Percentiles rank a stretch among this genome's conserved stretches.
These are phyloP conservation scores for Niebla homalea DNA, from an alignment of 495 filamentous ascomycete species.

Conservation along the genomic window DNA sequence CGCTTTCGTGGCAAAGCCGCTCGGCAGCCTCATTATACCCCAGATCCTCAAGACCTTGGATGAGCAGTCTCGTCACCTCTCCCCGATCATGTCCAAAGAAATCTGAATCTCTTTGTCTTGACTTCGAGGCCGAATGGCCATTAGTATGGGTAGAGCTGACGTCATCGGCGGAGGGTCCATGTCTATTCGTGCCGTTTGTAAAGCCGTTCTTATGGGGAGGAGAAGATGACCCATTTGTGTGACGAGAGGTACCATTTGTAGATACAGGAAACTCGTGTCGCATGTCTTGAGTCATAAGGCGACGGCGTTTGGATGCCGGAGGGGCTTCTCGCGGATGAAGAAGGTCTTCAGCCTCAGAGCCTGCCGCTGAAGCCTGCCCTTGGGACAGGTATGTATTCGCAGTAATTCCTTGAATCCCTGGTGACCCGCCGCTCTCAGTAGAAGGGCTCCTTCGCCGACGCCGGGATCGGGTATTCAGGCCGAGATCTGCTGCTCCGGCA, in stretches of 20 bases:
- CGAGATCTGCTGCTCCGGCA: background rate
- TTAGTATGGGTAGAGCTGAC: constrained; percentile 29
- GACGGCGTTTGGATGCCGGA: constrained; percentile 46
- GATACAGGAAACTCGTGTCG: constrained; percentile 40
- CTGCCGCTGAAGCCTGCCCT: background rate
- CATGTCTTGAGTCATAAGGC: constrained; percentile 43
- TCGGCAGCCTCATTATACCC: constrained; percentile 70
- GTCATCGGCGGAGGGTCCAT: constrained; percentile 29
- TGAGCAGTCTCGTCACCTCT: constrained; percentile 84
- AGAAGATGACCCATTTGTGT: constrained; percentile 32
- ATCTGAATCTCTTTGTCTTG: constrained; percentile 23
- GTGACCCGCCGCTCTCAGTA: background rate
- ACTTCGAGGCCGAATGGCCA: constrained; percentile 28
- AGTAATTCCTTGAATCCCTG: background rate
- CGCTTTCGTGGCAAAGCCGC: constrained; percentile 65
- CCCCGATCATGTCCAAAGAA: constrained; percentile 81
- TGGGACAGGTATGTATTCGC: background rate
- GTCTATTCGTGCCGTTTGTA: constrained; percentile 37
- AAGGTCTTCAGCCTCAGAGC: background rate
- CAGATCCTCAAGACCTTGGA: constrained; percentile 78
- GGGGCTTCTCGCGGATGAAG: constrained; percentile 9
- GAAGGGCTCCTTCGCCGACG: constrained; percentile 17
- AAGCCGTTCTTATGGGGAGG: constrained; percentile 29
- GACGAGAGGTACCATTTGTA: constrained; percentile 34
- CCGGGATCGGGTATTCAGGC: constrained; percentile 5